These are phyloP conservation scores for Candida endomychidarum DNA, from an alignment of 805 yeast species.

Conservation along the genomic window DNA sequence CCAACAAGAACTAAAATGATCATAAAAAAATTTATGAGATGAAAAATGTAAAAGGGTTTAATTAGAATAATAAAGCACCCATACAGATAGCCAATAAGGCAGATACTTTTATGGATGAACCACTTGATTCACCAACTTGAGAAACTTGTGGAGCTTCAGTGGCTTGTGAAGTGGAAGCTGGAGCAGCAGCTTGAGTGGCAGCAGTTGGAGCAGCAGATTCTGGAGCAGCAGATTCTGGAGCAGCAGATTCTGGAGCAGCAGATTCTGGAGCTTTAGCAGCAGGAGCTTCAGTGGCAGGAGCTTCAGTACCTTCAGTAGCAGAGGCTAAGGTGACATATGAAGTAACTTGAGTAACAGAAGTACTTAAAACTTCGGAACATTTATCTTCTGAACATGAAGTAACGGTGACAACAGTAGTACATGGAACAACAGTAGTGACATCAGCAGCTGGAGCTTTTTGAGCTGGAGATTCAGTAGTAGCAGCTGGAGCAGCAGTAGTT, in stretches of 20 bases:
- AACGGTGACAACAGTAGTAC: constrained; percentile 23
- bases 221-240: constrained; percentile 20
- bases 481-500: constrained; percentile 17
- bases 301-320: constrained; percentile 23
- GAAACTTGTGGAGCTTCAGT: constrained; percentile 4
- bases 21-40: too few species aligned
- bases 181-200: not conserved
- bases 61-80: constrained; percentile 8
- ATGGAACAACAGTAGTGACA: constrained; percentile 8
- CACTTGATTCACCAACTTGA: constrained; percentile 4
- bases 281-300: constrained; percentile 1
- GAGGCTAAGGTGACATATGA: constrained; percentile 36
- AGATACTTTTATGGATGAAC: constrained; percentile 7
- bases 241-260: constrained; percentile 19
- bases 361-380: constrained; percentile 20
- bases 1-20: not conserved
- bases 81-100: constrained; percentile 3
- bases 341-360: constrained; percentile 26
- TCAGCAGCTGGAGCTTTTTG: constrained; percentile 7
- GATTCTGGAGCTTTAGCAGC: constrained; percentile 15
- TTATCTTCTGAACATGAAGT: constrained; percentile 31
- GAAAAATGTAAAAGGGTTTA: not conserved
- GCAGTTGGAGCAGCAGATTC: constrained; percentile 20
- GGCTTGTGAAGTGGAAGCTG: constrained; percentile 1
- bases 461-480: constrained; percentile 4